Conservation (phyloP, 2,329 filamentous ascomycete species). For the Pestalotiopsis sp. region DNA sequence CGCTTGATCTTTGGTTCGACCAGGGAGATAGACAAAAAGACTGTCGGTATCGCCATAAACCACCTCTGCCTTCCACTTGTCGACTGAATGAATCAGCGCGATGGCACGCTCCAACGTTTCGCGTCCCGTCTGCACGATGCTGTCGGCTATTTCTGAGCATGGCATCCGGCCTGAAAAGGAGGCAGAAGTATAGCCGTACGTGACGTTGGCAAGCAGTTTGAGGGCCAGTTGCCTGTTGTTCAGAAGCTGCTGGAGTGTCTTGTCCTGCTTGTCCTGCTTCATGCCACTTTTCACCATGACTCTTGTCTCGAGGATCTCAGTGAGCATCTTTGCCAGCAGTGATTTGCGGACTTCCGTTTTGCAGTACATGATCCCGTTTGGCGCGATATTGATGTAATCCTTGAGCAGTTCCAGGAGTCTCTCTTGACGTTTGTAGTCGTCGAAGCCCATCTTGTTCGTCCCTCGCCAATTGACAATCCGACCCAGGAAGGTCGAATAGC, state of each 20-base stretch:
- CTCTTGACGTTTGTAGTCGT: slow-evolving; percentile 78
- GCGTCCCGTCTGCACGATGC: slow-evolving; percentile 93
- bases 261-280: slow-evolving; percentile 91
- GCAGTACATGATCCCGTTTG: slow-evolving; percentile 95
- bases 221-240: slow-evolving; percentile 94
- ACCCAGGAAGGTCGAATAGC: slow-evolving; percentile 94
- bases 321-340: slow-evolving; percentile 92
- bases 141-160: slow-evolving; percentile 96
- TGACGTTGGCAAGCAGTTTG: slow-evolving; percentile 97
- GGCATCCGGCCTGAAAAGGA: slow-evolving; percentile 98
- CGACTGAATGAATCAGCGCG: slow-evolving; percentile 85
- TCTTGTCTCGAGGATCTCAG: slow-evolving; percentile 91
- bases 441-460: slow-evolving; percentile 91
- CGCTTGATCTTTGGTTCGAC: slow-evolving; percentile 82
- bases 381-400: slow-evolving; percentile 87
- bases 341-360: slow-evolving; percentile 87
- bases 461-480: slow-evolving; percentile 87
- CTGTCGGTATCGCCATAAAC: slow-evolving; percentile 98
- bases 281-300: slow-evolving; percentile 98
- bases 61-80: slow-evolving; percentile 90
- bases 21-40: slow-evolving; percentile 87
- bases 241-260: slow-evolving; percentile 78
- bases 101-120: slow-evolving; percentile 96
- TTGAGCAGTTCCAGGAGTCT: slow-evolving; percentile 77
- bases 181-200: slow-evolving; percentile 96